Percentiles rank a stretch among this genome's conserved stretches.
phyloP scores from a whole-genome alignment of 805 yeast genomes.

The Crinitomyces ghanaensis region DNA sequence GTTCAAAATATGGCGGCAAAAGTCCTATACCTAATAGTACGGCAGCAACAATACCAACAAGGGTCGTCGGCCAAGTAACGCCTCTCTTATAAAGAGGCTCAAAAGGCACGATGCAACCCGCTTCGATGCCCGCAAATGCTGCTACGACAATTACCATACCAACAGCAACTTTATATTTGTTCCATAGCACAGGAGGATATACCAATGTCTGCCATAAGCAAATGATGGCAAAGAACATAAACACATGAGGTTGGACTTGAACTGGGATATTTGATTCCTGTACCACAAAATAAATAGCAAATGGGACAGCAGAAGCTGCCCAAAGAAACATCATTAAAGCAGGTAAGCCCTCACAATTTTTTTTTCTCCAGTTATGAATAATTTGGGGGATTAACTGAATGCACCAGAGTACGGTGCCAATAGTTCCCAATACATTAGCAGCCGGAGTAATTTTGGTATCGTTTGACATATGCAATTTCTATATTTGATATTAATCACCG shows the following conservation, averaged over 20 bases:
- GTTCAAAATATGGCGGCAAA: slow-evolving; percentile 80
- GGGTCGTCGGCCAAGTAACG: slow-evolving; percentile 60
- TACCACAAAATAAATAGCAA: slow-evolving; percentile 70
- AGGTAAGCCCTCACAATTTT: slow-evolving; percentile 79
- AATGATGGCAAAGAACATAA: slow-evolving; percentile 54
- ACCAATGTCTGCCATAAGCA: slow-evolving; percentile 59
- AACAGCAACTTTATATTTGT: slow-evolving; percentile 17
- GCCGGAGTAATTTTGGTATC: slow-evolving; percentile 29
- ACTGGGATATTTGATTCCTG: slow-evolving; percentile 64
- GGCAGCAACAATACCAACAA: slow-evolving; percentile 74
- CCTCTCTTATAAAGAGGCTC: slow-evolving; percentile 42
- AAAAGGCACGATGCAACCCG: slow-evolving; percentile 62
- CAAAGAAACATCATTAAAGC: slow-evolving; percentile 81
- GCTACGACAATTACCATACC: slow-evolving; percentile 30
- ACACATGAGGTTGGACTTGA: slow-evolving; percentile 78
- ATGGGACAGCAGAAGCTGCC: slow-evolving; percentile 73
- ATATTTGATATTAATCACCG: too few species aligned
- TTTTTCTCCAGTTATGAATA: slow-evolving; percentile 55
- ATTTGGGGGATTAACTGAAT: slow-evolving; percentile 83
- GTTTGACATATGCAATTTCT: too few species aligned
- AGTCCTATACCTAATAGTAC: slow-evolving; percentile 65
- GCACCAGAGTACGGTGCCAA: slow-evolving; percentile 91
- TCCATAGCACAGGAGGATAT: slow-evolving; percentile 54
- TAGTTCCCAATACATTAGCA: slow-evolving; percentile 68
- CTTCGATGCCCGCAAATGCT: slow-evolving; percentile 47